Base-by-base conservation (phyloP, 441 rosid species). In the Gossypium gossypioides region DNA sequence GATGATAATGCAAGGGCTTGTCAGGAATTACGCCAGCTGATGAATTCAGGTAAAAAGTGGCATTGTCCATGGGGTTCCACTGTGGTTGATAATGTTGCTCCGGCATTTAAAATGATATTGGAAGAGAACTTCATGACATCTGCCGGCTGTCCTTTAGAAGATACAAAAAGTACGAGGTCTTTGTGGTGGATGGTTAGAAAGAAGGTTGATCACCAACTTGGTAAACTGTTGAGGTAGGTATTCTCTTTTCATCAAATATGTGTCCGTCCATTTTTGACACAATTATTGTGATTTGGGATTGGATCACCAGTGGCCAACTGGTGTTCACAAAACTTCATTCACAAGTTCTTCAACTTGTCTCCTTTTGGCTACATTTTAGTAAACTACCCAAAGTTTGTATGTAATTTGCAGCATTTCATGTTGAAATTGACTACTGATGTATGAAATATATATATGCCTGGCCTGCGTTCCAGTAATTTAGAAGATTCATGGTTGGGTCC, bases 401-500 rank as follows among this genome's bases (percentile, higher is more conserved):
- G 46, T 9, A 52, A 4, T 52, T 29, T 68, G 27, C 48, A 6
- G 42, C 58, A 15, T 18, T 27, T 57, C 54, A 57, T 32, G 64
- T 70, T 56, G 34, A 21, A 51, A 29, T 72, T 32, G 50, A 57
- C 16, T 29, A 42, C 61, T 44, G 13, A 55, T 19, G 58, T 34
- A 68, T 24, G 65, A 52, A 56, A 52, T 27, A 21, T 6, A 10
- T 48, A 10, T 48, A 51, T 25, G 54, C 60, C 34, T 74, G 44
- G 37, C 42, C 24, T 58, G 24, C 79, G 68, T 74, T 73, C 58
- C 81, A 95, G 99, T 85, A 83, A 83, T 72, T 74, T 91, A 56
- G 97, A 95, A 91, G 96, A 86, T 73, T 79, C 82, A 66, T 92
- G 98, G 99, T 80, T 92, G 68, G 99, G 98, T 65, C 83, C 91